Base-by-base conservation (phyloP, 2,329 filamentous ascomycete genomes). In the Colletotrichum australisinense region DNA sequence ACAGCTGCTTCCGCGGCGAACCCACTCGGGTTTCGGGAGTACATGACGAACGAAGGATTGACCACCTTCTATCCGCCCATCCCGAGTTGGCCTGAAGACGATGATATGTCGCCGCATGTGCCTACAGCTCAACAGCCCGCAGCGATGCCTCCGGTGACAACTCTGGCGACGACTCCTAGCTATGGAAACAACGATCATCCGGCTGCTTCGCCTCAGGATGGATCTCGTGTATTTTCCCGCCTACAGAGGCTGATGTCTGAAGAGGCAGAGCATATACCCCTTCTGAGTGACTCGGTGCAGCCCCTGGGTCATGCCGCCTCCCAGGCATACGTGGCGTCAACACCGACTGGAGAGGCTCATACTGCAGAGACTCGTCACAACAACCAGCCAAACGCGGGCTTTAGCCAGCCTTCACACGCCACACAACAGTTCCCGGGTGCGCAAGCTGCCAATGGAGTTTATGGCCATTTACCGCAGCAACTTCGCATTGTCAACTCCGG, bases 61-160 rank as follows among this genome's bases (percentile, higher is more conserved):
- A 6, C 46, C 16, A 72, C 42, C 16, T 35, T 52, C 7, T 68
- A 72, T 12, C 57, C 64, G 19, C 64, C 69, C 9, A n/a, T 72
- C 22, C 32, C 19, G 11, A 12, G 35, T 19, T 52, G 26, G 8
- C 32, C 63, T 4, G 30, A 64, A 35, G 22, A 24, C 14, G 62
- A 64, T 28, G 12, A 64, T 6, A 3, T 26, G 8, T 38, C 14
- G 22, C 28, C 52, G 14, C 7, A 22, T 8, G 4, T 42, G 4
- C 38, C 16, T 38, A 22, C 62, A 9, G 4, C 19, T 6, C 46
- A 64, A 11, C 9, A 49, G 53, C 8, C n/a, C 19, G 14, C 30
- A 19, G 22, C n/a, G 49, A 55, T 12, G 7, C 3, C 22, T 11
- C 28, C 4, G 28, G 22, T n/a, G 49, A 55, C n/a, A 5, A 14